Percentiles rank a stretch among this genome's conserved stretches.
phyloP scores from a whole-genome alignment of 768 basidiomycete genomes.

The Tulasnella sp. region DNA sequence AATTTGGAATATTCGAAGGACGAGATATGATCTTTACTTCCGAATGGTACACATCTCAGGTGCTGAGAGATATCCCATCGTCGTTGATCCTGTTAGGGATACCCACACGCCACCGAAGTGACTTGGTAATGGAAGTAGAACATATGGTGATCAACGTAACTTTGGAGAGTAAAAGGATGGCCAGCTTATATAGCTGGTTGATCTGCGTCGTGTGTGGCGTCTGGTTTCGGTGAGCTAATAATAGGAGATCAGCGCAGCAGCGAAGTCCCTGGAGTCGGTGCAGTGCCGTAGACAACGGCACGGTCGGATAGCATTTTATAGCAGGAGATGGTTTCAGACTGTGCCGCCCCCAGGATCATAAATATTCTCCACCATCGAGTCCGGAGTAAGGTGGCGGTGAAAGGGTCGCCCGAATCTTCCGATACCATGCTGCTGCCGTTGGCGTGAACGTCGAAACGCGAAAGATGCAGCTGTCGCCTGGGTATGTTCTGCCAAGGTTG shows the following conservation, averaged over 20 bases:
- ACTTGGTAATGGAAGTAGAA: no score
- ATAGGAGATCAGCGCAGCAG: neutral
- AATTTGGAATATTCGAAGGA: neutral
- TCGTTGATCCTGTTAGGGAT: no score
- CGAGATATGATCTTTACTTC: neutral
- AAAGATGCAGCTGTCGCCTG: neutral
- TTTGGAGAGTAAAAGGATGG: neutral
- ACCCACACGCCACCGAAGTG: no score
- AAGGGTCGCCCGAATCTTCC: neutral
- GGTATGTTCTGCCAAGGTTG: neutral
- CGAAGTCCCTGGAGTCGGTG: neutral
- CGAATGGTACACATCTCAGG: no score
- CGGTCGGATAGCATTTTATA: neutral
- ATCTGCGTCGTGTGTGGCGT: neutral
- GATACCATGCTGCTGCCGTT: neutral
- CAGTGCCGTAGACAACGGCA: neutral
- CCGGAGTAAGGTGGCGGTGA: neutral
- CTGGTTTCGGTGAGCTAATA: neutral
- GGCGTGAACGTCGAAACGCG: neutral
- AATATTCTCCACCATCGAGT: neutral
- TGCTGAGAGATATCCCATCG: no score
- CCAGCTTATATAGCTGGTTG: neutral
- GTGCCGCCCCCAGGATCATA: neutral
- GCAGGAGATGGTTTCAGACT: neutral
- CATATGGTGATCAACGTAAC: neutral